Evolutionary conservation across 2,329 filamentous ascomycete species (phyloP).

Genomic region (Aspergillus melleus): DNA sequence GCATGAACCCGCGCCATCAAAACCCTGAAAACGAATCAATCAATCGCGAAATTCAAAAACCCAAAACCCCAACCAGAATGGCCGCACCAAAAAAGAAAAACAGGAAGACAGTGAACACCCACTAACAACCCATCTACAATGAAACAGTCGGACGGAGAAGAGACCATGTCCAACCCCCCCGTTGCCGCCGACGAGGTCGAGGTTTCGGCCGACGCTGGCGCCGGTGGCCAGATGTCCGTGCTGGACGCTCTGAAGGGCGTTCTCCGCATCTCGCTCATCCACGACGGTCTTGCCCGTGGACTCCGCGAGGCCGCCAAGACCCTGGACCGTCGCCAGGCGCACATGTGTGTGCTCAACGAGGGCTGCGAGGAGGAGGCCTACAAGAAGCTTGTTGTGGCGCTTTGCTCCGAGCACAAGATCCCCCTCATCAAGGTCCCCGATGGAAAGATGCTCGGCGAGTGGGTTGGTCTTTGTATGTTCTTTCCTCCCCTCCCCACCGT

Average conservation of each 20-base stretch:
- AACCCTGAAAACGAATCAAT: background rate
- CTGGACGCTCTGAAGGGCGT: constrained; percentile 98
- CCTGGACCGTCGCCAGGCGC: constrained; percentile 95
- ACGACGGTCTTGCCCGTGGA: constrained; percentile 98
- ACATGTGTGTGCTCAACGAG: constrained; percentile 99
- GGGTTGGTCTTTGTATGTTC: constrained; percentile 98
- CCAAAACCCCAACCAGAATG: no score
- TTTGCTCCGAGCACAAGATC: constrained; percentile 99
- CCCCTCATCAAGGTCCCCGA: constrained; percentile 99
- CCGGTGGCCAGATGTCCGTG: constrained; percentile 78
- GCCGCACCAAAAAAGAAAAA: background rate
- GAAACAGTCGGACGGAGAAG: constrained; percentile 98
- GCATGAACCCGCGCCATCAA: background rate
- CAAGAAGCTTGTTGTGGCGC: constrained; percentile 99
- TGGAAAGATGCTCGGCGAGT: constrained; percentile 99
- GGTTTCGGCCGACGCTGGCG: constrained; percentile 83
- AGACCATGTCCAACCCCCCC: constrained; percentile 74
- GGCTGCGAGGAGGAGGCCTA: constrained; percentile 99
- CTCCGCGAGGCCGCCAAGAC: constrained; percentile 98
- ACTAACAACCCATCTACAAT: background rate
- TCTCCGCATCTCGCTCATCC: constrained; percentile 97
- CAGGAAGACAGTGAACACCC: no score
- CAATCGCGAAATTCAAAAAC: background rate
- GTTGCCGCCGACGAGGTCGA: constrained; percentile 84
- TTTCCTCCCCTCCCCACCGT: no score